Percentiles rank a stretch among this genome's conserved stretches.
Evolutionary conservation across 139 green algal species (phyloP).

Genomic region (Deuterostichococcus epilithicus): DNA sequence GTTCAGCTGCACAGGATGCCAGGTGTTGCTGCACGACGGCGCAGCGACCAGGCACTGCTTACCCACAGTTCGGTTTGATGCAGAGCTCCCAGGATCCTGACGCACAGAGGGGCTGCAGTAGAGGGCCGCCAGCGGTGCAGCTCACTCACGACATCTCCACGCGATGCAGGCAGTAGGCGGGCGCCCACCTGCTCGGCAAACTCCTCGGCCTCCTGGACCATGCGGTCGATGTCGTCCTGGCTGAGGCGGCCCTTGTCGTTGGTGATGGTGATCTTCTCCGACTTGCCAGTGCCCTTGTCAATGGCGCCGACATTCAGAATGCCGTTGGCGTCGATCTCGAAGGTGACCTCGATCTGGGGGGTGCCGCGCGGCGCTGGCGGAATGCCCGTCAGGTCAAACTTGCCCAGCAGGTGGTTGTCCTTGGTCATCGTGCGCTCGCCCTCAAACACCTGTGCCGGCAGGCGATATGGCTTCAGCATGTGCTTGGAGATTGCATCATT

Average conservation of each 20-base stretch:
- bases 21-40: no score
- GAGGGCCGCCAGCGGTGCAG: no score
- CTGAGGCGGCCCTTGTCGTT: slow-evolving; percentile 70
- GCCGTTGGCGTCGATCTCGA: slow-evolving; percentile 89
- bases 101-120: no score
- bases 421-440: slow-evolving; percentile 91
- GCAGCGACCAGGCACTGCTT: no score
- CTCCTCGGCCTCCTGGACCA: slow-evolving; percentile 66
- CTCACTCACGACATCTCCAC: background rate
- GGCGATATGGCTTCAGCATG: background rate
- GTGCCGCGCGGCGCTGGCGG: slow-evolving; percentile 76
- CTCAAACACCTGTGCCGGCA: slow-evolving; percentile 65
- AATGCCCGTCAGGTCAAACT: slow-evolving; percentile 90
- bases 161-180: slow-evolving; percentile 16
- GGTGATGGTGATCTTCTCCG: slow-evolving; percentile 85
- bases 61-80: no score
- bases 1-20: background rate
- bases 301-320: slow-evolving; percentile 86
- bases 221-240: slow-evolving; percentile 69
- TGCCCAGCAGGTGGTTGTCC: slow-evolving; percentile 92
- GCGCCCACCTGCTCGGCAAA: slow-evolving; percentile 49
- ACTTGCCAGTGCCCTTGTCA: slow-evolving; percentile 80
- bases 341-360: slow-evolving; percentile 86
- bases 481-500: background rate
- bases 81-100: no score